Evolutionary conservation across 192 early-diverging fungal species (phyloP), one percentile per base, ranked within the genome.

Genomic region (Phlyctochytrium arcticum): DNA sequence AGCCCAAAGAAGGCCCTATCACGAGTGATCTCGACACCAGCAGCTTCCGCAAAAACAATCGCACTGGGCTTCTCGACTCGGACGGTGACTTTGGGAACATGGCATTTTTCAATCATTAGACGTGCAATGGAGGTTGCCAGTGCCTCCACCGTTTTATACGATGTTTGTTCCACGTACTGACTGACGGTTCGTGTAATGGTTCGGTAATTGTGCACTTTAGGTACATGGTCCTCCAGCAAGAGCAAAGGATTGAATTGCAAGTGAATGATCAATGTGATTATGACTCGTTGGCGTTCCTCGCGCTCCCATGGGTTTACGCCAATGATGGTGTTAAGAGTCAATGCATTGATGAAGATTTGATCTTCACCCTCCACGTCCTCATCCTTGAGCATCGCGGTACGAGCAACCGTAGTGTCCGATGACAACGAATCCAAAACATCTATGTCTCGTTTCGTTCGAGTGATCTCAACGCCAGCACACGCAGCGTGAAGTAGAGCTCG

Each of bases 301-400:
- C 95, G 80, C 72, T 99, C 97, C 90, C 93, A 95, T 12, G 92
- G 87, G 69, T 96, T 93, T 9, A 99, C 88, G 24, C 97, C 97
- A 46, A 99, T 89, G 34, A 99, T 93, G 21, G 91, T 87, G 69
- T 80, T 88, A 17, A 94, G 74, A 12, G 73, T 75, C 48, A 98
- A 75, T 60, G 86, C 81, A 65, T 89, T 86, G 60, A 98, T 92
- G 70, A 94, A 88, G 34, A 96, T 89, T 36, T 77, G 71, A 70
- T 98, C 96, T 21, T 91, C 63, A 21, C 71, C 80, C 9, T 32
- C 46, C 23, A 48, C 51, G 49, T 77, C 53, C 12, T 71, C 75
- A 35, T 64, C 35, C 30, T 47, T 34, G 58, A 36, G 39, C 19
- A 10, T 23, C 56, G 32, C 34, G 47, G 33, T 27, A 10, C 30